Conservation (phyloP, 495 filamentous ascomycete genomes). For the Penicillium argentinense region DNA sequence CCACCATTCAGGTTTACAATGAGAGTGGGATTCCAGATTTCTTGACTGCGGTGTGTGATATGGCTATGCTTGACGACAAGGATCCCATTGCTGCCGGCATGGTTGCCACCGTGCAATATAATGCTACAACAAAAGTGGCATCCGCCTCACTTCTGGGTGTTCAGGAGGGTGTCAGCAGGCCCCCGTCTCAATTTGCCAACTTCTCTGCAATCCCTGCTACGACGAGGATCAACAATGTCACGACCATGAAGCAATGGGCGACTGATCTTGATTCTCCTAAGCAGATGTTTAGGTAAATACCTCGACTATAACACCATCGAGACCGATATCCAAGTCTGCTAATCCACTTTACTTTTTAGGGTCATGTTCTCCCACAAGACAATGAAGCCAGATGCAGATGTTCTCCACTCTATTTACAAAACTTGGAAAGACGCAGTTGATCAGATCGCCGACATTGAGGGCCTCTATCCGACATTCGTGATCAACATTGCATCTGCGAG, state of each 20-base stretch:
- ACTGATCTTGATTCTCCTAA: constrained; percentile 24
- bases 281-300: constrained; percentile 27
- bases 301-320: background rate
- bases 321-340: background rate
- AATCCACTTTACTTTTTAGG: constrained; percentile 5
- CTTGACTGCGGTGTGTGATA: constrained; percentile 18
- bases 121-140: constrained; percentile 16
- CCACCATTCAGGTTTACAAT: constrained; percentile 33
- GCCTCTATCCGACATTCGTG: constrained; percentile 31
- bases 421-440: constrained; percentile 27
- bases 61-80: constrained; percentile 14
- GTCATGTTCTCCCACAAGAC: constrained; percentile 26
- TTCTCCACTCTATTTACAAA: constrained; percentile 21
- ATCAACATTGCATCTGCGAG: constrained; percentile 17
- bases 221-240: constrained; percentile 24
- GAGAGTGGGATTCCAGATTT: constrained; percentile 24
- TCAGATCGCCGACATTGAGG: constrained; percentile 26
- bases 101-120: constrained; percentile 23
- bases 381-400: constrained; percentile 22
- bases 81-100: constrained; percentile 25
- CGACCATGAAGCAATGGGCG: constrained; percentile 18
- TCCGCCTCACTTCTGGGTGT: constrained; percentile 24
- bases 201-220: constrained; percentile 22
- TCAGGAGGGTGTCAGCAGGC: constrained; percentile 26
- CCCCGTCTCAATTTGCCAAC: constrained; percentile 29